A percentile compares a stretch with the other conserved stretches of the same genome.
Evolutionary conservation across 208 protist genomes (phyloP).

Genomic region (Blastocrithidia nonstop): DNA sequence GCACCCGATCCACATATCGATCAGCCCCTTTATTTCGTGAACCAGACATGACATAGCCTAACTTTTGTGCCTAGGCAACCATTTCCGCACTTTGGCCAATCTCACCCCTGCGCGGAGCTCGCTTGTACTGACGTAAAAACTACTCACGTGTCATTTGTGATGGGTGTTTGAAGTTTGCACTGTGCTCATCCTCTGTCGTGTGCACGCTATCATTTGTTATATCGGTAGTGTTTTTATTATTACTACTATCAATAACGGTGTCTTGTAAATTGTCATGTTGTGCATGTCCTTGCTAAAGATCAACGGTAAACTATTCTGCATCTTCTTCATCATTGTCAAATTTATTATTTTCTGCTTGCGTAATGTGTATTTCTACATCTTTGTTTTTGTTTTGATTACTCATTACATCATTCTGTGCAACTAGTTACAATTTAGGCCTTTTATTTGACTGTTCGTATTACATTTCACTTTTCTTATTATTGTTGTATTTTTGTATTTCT

Average conservation of each 20-base stretch:
- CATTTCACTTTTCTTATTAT: too few relatives aligned
- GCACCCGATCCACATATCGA: conserved; percentile 73
- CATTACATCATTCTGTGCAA: too few relatives aligned
- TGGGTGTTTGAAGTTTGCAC: conserved; percentile 59
- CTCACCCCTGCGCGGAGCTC: conserved; percentile 70
- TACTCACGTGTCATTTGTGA: conserved; percentile 81
- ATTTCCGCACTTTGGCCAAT: conserved; percentile 67
- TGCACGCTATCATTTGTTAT: neutral
- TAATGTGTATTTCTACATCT: too few relatives aligned
- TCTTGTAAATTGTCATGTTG: neutral
- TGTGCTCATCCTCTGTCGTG: too few relatives aligned
- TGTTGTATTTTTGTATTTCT: too few relatives aligned
- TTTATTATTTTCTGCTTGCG: neutral
- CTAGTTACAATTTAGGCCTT: too few relatives aligned
- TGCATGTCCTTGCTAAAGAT: neutral
- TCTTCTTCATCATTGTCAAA: conserved; percentile 5
- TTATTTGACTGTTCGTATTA: too few relatives aligned
- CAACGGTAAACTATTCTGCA: conserved; percentile 29
- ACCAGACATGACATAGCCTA: conserved; percentile 85
- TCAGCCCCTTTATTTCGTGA: conserved; percentile 68
- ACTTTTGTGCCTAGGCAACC: conserved; percentile 57
- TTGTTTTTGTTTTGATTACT: too few relatives aligned
- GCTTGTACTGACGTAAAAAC: conserved; percentile 78
- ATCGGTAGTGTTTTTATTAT: conserved; percentile 1
- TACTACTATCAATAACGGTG: too few relatives aligned